phyloP scores from a whole-genome alignment of 345 rosid genomes.

The Rhodomyrtus tomentosa region DNA sequence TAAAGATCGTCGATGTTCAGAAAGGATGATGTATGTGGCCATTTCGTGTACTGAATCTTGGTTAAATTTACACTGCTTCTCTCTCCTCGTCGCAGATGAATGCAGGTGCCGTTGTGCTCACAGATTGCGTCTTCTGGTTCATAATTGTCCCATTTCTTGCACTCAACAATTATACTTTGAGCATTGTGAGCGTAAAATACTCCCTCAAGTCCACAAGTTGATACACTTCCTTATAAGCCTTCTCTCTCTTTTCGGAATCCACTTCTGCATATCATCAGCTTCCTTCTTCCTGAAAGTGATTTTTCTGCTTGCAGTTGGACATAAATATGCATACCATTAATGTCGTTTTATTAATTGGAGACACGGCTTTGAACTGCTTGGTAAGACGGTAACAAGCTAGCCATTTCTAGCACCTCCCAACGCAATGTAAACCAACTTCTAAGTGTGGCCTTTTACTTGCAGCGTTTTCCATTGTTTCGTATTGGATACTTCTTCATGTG shows the following conservation, averaged over 20 bases:
- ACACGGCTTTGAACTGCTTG: conserved; percentile 72
- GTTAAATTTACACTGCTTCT: neutral
- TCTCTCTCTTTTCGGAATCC: neutral
- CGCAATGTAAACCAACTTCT: neutral
- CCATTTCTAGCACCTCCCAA: neutral
- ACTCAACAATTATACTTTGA: conserved; percentile 58
- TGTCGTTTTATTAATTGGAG: conserved; percentile 69
- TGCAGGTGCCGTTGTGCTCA: conserved; percentile 94
- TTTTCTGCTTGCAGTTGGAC: conserved; percentile 38
- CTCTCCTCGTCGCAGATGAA: conserved; percentile 42
- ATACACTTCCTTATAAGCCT: neutral
- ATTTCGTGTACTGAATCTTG: neutral
- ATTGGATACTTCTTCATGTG: conserved; percentile 81
- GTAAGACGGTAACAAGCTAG: conserved; percentile 17
- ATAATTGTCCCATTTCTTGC: conserved; percentile 86
- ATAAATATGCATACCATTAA: conserved; percentile 78
- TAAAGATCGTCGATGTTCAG: neutral
- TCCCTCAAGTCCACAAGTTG: neutral
- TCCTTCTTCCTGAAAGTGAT: neutral
- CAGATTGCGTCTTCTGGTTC: conserved; percentile 94
- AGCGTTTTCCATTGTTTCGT: conserved; percentile 90
- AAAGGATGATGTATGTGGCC: neutral
- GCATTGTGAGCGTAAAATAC: conserved; percentile 41
- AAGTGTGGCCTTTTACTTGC: conserved; percentile 2
- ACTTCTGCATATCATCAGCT: neutral